Evolutionary conservation across 495 filamentous ascomycete species (phyloP).

Genomic region (Penicillium pancosmium): DNA sequence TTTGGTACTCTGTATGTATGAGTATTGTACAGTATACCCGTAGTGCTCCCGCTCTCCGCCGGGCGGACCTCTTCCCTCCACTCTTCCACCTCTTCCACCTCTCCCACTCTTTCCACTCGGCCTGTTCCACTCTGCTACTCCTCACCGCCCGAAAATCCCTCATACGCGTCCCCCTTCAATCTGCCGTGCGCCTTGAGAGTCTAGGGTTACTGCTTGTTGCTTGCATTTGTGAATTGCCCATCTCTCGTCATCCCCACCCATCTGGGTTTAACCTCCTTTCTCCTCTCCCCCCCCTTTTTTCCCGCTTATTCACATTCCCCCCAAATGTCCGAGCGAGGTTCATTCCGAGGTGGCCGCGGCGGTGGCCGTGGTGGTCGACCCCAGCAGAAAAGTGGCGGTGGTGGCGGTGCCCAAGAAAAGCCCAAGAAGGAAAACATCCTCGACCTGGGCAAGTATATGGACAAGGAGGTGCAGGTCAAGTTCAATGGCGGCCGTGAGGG

Average conservation of each 20-base stretch:
- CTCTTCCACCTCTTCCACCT: background rate
- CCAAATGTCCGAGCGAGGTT: slow-evolving; percentile 69
- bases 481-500: slow-evolving; percentile 96
- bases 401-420: slow-evolving; percentile 61
- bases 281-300: slow-evolving; percentile 5
- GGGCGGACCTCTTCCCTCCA: background rate
- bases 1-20: background rate
- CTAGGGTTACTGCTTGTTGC: background rate
- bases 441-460: slow-evolving; percentile 92
- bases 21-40: background rate
- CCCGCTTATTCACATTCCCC: slow-evolving; percentile 3
- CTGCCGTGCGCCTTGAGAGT: background rate
- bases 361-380: slow-evolving; percentile 45
- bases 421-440: slow-evolving; percentile 99
- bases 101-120: no score
- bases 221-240: slow-evolving; percentile 7
- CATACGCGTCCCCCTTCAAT: slow-evolving; percentile 20
- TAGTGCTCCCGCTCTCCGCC: background rate
- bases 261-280: slow-evolving; percentile 3
- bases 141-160: slow-evolving; percentile 28
- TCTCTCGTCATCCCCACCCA: background rate
- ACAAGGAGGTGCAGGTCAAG: slow-evolving; percentile 91
- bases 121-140: background rate
- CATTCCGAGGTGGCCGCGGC: slow-evolving; percentile 60
- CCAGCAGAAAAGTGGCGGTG: slow-evolving; percentile 51